phyloP scores from a whole-genome alignment of 2,329 filamentous ascomycete species.

The Diplodia seriata region DNA sequence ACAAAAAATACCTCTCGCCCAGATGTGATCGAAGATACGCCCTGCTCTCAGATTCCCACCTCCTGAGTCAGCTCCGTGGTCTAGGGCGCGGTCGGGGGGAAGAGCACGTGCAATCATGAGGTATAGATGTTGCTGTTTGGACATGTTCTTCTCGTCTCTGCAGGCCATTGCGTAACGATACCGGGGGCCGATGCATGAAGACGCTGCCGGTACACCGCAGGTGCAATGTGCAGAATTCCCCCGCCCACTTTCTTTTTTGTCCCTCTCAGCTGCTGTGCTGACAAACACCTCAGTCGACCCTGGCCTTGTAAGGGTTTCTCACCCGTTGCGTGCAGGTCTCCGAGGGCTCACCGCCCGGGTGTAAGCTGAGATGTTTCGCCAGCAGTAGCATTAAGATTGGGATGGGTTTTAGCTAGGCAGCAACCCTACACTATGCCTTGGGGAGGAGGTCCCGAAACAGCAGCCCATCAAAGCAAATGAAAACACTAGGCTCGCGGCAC shows the following conservation, averaged over 20 bases:
- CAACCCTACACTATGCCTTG: neutral
- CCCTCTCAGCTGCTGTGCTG: constrained; percentile 16
- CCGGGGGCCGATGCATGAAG: constrained; percentile 3
- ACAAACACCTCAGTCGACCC: constrained; percentile 8
- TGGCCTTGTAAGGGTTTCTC: neutral
- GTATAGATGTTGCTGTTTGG: neutral
- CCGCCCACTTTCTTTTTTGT: neutral
- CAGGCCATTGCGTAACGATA: neutral
- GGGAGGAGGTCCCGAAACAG: neutral
- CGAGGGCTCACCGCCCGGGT: neutral
- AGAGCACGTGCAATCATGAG: constrained; percentile 3
- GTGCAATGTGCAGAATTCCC: constrained; percentile 24
- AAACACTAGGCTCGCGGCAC: neutral
- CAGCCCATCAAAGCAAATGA: neutral
- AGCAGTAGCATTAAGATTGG: neutral
- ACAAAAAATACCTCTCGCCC: constrained; percentile 8
- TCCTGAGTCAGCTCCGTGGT: constrained; percentile 8
- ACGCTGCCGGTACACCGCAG: constrained; percentile 18
- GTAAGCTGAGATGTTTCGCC: neutral
- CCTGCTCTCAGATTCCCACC: constrained; percentile 7
- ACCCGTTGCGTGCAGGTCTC: constrained; percentile 10
- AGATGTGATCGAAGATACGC: constrained; percentile 8
- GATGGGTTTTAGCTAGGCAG: neutral
- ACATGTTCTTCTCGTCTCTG: neutral
- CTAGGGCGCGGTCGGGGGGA: neutral